Conservation (phyloP, 2,329 filamentous ascomycete species). For the Stylonectria norvegica region DNA sequence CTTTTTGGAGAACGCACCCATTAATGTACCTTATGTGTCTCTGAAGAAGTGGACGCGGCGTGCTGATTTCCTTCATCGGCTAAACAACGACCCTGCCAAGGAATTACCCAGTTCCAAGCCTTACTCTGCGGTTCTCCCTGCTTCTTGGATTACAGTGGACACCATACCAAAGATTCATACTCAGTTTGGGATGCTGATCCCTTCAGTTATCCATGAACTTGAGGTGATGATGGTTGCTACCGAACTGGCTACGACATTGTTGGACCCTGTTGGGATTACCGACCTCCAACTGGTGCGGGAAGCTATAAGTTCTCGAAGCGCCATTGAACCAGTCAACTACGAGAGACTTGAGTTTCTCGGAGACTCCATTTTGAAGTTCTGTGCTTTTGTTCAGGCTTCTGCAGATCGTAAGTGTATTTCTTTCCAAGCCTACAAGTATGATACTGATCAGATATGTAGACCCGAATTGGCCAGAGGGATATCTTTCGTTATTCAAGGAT, state of each 20-base stretch:
- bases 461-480: constrained; percentile 70
- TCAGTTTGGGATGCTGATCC: constrained; percentile 61
- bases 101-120: constrained; percentile 36
- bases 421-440: not conserved
- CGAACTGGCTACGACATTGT: constrained; percentile 44
- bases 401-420: constrained; percentile 44
- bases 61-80: constrained; percentile 55
- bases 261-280: constrained; percentile 46
- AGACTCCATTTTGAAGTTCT: constrained; percentile 77
- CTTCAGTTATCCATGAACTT: constrained; percentile 68
- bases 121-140: constrained; percentile 44
- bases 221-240: constrained; percentile 62
- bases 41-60: constrained; percentile 51
- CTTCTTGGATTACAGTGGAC: constrained; percentile 49
- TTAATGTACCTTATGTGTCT: constrained; percentile 47
- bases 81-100: constrained; percentile 9
- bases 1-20: constrained; percentile 38
- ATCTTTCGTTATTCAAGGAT: constrained; percentile 66
- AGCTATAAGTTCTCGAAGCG: constrained; percentile 66
- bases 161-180: constrained; percentile 41
- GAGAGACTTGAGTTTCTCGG: constrained; percentile 85
- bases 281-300: constrained; percentile 57
- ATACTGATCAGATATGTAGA: constrained; percentile 38
- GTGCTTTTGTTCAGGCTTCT: constrained; percentile 62
- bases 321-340: constrained; percentile 64